Evolutionary conservation across 129 eudicot genomes (phyloP), one percentile per base, ranked within the genome.

Genomic region (Ambrosia trifida): DNA sequence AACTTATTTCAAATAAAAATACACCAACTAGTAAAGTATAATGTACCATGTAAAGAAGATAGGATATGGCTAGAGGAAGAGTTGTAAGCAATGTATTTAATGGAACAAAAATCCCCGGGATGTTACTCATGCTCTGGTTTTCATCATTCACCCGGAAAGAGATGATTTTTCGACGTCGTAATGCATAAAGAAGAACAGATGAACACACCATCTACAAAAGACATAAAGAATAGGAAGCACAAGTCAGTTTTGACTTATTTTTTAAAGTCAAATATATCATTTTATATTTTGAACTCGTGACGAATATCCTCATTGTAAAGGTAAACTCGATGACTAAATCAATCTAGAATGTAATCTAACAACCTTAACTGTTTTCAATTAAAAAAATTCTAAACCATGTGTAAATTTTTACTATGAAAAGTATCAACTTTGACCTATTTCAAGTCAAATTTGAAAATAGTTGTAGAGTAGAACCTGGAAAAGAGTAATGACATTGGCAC

Each of bases 401-500:
- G 47, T 24, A n/a, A n/a, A 2, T 50, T 33, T 36, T 2, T 33
- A 32, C 7, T 12, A 43, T 13, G 52, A 45, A 45, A 32, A 54
- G 5, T 20, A 68, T 14, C 4, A 46, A 18, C 32, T 35, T 58
- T 58, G 69, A 61, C 40, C 5, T 40, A 17, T 51, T 7, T 13
- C 13, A 10, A 38, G 50, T 61, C 47, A 49, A 40, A 61, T 17
- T 31, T 61, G 14, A 62, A 75, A 49, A 70, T 1, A 6, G 46
- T 69, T 46, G 35, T 10, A 38, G 70, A 17, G 46, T 24, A 46
- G 57, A 65, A 83, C 95, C 95, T 88, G 95, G 70, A 84, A 80
- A 47, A 88, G 95, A 45, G 95, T 88, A 73, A 88, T 85, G 78
- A 88, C 95, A 83, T 88, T 88, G 57, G 84, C 95, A 85, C 82